phyloP scores from a whole-genome alignment of 805 yeast genomes.

The Pichia scutulata region DNA sequence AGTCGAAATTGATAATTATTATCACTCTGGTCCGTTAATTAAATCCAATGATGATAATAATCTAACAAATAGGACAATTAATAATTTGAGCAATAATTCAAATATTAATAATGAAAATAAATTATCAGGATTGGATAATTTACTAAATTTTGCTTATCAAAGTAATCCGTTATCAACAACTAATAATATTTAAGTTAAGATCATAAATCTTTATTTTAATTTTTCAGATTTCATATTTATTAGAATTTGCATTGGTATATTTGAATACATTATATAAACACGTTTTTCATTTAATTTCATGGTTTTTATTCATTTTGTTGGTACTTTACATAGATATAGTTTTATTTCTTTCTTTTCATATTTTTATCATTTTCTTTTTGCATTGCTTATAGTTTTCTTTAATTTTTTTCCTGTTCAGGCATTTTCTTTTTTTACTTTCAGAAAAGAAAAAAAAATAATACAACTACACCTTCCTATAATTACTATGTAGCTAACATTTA shows the following conservation, averaged over 20 bases:
- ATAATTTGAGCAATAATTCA: not conserved
- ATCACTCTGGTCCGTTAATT: constrained; percentile 17
- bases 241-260: not conserved
- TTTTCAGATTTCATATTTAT: not conserved
- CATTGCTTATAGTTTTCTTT: not conserved
- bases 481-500: not conserved
- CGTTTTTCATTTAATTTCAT: not conserved
- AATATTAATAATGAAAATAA: constrained; percentile 9
- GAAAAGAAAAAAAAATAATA: not conserved
- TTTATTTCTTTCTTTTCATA: not conserved
- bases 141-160: constrained; percentile 26
- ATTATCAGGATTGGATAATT: constrained; percentile 22
- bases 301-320: not conserved
- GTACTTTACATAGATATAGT: not conserved
- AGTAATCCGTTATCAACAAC: constrained; percentile 24
- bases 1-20: constrained; percentile 22
- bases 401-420: not conserved
- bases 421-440: not conserved
- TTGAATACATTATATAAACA: not conserved
- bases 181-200: constrained; percentile 15
- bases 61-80: not conserved
- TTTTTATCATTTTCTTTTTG: not conserved
- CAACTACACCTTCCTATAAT: not conserved
- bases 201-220: not conserved
- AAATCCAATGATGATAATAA: not conserved